phyloP scores from a whole-genome alignment of 805 yeast species.

The Ogataea saltuana region DNA sequence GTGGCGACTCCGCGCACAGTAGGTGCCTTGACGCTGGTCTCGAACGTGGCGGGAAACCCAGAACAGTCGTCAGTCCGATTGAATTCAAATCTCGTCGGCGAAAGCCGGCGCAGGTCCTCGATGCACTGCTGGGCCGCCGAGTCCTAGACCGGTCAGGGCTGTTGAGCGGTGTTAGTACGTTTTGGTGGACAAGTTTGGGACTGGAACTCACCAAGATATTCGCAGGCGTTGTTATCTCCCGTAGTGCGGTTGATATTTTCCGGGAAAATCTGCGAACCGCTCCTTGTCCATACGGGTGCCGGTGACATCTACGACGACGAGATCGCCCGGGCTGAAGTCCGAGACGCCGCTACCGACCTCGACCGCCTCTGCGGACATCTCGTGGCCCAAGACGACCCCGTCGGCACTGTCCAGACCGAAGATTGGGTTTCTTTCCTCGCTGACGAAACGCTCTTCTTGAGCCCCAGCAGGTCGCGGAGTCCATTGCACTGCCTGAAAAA shows the following conservation, averaged over 20 bases:
- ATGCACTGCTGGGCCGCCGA: conserved; percentile 43
- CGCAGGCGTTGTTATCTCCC: conserved; percentile 48
- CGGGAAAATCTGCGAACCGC: conserved; percentile 5
- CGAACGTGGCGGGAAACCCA: conserved; percentile 49
- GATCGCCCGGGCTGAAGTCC: conserved; percentile 47
- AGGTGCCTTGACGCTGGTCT: conserved; percentile 41
- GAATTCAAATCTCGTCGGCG: conserved; percentile 46
- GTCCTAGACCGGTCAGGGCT: conserved; percentile 47
- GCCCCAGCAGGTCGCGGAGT: conserved; percentile 55
- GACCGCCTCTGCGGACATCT: conserved; percentile 44
- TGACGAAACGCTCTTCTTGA: conserved; percentile 1
- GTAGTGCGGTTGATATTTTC: conserved; percentile 25
- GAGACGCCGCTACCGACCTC: conserved; percentile 47
- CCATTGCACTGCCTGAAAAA: no score
- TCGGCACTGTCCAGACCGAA: conserved; percentile 34
- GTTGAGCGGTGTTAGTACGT: background rate
- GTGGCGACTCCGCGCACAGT: conserved; percentile 46
- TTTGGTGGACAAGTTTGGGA: background rate
- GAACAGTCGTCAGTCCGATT: conserved; percentile 56
- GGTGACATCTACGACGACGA: conserved; percentile 46
- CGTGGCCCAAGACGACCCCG: conserved; percentile 45
- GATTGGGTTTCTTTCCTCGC: conserved; percentile 29
- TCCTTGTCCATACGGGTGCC: conserved; percentile 47
- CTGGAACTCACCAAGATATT: conserved; percentile 5
- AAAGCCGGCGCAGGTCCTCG: conserved; percentile 35